Percentiles rank a stretch among this genome's conserved stretches.
phyloP scores from a whole-genome alignment of 176 grass and related monocot genomes.

The Phragmites australis region DNA sequence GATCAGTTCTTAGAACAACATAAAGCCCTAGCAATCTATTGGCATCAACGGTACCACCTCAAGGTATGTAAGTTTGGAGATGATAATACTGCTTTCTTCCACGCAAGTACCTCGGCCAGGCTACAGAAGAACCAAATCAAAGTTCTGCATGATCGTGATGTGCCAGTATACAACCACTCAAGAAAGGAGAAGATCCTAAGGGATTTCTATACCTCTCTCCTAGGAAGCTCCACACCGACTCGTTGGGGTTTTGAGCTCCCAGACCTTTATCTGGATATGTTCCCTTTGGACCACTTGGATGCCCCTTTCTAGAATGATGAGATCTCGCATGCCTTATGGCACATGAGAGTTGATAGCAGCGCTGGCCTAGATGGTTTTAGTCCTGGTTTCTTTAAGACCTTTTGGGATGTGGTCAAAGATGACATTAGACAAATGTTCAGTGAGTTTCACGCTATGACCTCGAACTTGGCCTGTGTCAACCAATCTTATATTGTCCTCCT shows the following conservation, averaged over 20 bases:
- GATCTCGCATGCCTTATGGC: too few relatives aligned
- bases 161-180: not conserved
- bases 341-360: too few relatives aligned
- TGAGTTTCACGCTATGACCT: accelerated
- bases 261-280: too few relatives aligned
- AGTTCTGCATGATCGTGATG: not conserved
- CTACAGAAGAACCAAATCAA: not conserved
- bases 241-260: not conserved
- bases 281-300: not conserved
- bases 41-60: not conserved
- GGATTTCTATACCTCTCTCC: not conserved
- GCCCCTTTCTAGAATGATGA: too few relatives aligned
- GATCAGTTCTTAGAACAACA: not conserved
- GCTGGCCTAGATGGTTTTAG: too few relatives aligned
- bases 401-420: not conserved
- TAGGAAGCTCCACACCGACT: accelerated
- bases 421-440: not conserved
- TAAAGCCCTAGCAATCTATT: not conserved
- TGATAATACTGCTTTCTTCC: not conserved
- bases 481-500: not conserved
- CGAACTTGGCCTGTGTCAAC: not conserved
- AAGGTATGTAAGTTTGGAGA: not conserved
- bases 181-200: not conserved
- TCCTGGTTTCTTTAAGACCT: not conserved
- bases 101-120: not conserved